Conservation (phyloP, 2,329 filamentous ascomycete species). For the Paraconiothyrium sp. region DNA sequence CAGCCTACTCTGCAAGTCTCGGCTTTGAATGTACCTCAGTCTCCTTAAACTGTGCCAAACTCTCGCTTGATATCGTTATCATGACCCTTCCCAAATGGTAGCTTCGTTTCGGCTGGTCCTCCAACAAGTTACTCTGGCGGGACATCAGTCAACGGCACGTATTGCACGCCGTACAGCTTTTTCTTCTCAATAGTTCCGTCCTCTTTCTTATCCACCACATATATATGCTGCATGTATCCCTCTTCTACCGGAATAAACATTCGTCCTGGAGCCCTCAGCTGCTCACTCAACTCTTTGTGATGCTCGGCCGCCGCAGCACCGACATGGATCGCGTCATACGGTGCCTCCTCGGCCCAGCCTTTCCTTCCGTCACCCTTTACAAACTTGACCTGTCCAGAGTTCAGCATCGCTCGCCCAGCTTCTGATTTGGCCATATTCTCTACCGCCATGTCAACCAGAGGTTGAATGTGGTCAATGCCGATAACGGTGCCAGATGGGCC, state of each 20-base stretch:
- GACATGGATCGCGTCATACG: slow-evolving; percentile 95
- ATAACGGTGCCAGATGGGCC: slow-evolving; percentile 58
- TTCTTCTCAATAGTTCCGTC: slow-evolving; percentile 65
- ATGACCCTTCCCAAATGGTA: not conserved
- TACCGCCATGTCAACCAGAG: slow-evolving; percentile 53
- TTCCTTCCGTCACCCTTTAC: slow-evolving; percentile 72
- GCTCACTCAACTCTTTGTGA: slow-evolving; percentile 76
- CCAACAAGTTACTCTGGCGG: slow-evolving; percentile 50
- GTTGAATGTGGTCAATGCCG: slow-evolving; percentile 61
- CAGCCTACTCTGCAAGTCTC: too few relatives aligned
- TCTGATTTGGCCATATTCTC: slow-evolving; percentile 56
- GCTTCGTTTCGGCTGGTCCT: not conserved
- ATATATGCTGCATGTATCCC: slow-evolving; percentile 70
- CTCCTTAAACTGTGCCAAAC: too few relatives aligned
- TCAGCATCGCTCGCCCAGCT: slow-evolving; percentile 65
- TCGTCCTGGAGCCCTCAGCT: slow-evolving; percentile 80
- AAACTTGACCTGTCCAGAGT: slow-evolving; percentile 72
- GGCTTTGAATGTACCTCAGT: too few relatives aligned
- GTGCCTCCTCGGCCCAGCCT: slow-evolving; percentile 57
- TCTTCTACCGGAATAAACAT: slow-evolving; percentile 81
- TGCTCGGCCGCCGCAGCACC: slow-evolving; percentile 83
- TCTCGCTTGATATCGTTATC: too few relatives aligned
- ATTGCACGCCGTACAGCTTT: slow-evolving; percentile 75
- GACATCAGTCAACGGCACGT: slow-evolving; percentile 80
- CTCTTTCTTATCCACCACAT: slow-evolving; percentile 76